Evolutionary conservation across 2,329 filamentous ascomycete genomes (phyloP).

Genomic region (Trichothecium roseum): DNA sequence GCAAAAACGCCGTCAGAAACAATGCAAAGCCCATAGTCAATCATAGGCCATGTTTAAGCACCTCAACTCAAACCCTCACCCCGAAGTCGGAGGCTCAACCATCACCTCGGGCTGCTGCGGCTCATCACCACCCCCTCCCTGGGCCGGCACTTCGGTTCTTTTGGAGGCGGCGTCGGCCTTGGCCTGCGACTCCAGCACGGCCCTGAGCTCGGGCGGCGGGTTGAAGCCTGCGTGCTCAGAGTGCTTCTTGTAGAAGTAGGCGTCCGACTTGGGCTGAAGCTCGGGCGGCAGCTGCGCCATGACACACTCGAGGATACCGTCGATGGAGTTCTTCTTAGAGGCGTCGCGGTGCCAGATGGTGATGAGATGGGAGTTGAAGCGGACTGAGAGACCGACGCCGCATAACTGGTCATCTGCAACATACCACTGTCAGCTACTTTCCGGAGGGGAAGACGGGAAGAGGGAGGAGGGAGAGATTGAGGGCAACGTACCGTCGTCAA

Average conservation of each 20-base stretch:
- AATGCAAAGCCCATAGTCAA: no score
- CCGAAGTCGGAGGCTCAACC: constrained; percentile 11
- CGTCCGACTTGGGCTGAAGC: constrained; percentile 58
- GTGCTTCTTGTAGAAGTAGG: constrained; percentile 84
- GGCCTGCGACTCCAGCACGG: constrained; percentile 46
- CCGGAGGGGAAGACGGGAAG: not conserved
- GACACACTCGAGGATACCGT: constrained; percentile 62
- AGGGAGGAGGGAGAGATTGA: not conserved
- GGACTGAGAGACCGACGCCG: constrained; percentile 76
- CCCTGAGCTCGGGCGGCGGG: constrained; percentile 47
- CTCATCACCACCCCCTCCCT: constrained; percentile 3
- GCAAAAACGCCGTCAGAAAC: no score
- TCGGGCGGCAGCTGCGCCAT: constrained; percentile 64
- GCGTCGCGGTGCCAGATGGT: constrained; percentile 90
- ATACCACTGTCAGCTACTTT: not conserved
- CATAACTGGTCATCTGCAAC: constrained; percentile 70
- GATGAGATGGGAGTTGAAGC: constrained; percentile 82
- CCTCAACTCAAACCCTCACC: no score
- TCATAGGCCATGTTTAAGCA: no score
- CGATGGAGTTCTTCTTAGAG: constrained; percentile 67
- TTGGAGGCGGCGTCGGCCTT: constrained; percentile 24
- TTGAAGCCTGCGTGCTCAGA: constrained; percentile 78
- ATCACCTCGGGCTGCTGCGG: constrained; percentile 13
- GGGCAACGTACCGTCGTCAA: constrained; percentile 52
- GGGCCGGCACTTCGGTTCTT: not conserved